These are phyloP conservation scores for Dovyalis caffra DNA, from an alignment of 345 rosid genomes.

Conservation along the genomic window DNA sequence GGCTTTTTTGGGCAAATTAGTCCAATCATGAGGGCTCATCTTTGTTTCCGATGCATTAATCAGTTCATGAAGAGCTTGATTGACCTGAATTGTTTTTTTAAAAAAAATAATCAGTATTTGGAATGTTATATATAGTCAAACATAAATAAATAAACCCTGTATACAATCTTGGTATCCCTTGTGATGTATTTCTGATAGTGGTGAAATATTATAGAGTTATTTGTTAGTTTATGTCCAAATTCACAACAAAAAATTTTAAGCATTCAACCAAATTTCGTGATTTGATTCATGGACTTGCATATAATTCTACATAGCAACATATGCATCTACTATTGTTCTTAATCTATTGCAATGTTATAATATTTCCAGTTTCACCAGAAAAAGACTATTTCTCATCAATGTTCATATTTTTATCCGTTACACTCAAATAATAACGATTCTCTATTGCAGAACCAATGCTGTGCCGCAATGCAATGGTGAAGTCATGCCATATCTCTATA, in stretches of 20 bases:
- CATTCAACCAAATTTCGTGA: not conserved
- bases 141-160: not conserved
- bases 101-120: not conserved
- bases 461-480: not conserved
- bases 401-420: not conserved
- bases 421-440: not conserved
- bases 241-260: not conserved
- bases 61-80: constrained; percentile 74
- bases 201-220: not conserved
- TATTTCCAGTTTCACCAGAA: not conserved
- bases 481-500: not conserved
- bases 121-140: not conserved
- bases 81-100: constrained; percentile 69
- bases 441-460: not conserved
- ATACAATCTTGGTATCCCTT: not conserved
- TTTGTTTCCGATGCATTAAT: constrained; percentile 58
- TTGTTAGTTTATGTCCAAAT: not conserved
- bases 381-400: not conserved
- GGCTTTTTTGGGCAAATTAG: constrained; percentile 46
- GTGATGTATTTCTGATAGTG: not conserved
- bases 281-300: not conserved
- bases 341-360: not conserved
- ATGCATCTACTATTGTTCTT: not conserved
- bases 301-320: not conserved
- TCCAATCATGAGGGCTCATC: constrained; percentile 66